phyloP scores from a whole-genome alignment of 495 filamentous ascomycete genomes.

The Aspergillus diversus region DNA sequence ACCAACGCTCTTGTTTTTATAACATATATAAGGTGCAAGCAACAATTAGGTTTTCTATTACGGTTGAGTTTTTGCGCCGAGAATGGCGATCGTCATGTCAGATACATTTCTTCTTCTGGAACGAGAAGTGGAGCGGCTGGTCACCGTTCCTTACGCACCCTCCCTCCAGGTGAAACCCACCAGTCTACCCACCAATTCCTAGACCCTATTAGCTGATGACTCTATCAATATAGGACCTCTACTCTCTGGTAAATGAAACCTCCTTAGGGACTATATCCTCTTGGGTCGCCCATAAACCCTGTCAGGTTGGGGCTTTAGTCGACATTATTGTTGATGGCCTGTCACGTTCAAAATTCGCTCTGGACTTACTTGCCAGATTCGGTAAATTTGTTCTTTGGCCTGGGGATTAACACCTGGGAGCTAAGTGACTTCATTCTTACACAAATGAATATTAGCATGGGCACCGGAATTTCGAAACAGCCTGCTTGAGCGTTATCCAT shows the following conservation, averaged over 20 bases:
- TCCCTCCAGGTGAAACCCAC: constrained; percentile 42
- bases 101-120: constrained; percentile 22
- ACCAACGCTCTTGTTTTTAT: background rate
- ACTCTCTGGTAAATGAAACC: constrained; percentile 28
- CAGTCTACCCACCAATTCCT: constrained; percentile 11
- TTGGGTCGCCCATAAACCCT: constrained; percentile 52
- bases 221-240: constrained; percentile 38
- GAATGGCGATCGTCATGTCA: constrained; percentile 13
- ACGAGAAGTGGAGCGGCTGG: constrained; percentile 45
- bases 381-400: constrained; percentile 31
- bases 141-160: constrained; percentile 46
- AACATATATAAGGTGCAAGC: background rate
- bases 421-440: constrained; percentile 9
- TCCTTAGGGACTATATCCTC: constrained; percentile 22
- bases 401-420: background rate
- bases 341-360: constrained; percentile 42
- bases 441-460: constrained; percentile 27
- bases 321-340: constrained; percentile 50
- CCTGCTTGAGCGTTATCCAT: constrained; percentile 44
- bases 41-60: background rate
- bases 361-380: constrained; percentile 44
- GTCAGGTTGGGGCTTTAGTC: constrained; percentile 46
- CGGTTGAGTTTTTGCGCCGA: background rate
- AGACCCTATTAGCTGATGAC: constrained; percentile 12
- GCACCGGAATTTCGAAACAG: constrained; percentile 40